phyloP scores from a whole-genome alignment of 306 rosid species.

The Cucurbita pepo region DNA sequence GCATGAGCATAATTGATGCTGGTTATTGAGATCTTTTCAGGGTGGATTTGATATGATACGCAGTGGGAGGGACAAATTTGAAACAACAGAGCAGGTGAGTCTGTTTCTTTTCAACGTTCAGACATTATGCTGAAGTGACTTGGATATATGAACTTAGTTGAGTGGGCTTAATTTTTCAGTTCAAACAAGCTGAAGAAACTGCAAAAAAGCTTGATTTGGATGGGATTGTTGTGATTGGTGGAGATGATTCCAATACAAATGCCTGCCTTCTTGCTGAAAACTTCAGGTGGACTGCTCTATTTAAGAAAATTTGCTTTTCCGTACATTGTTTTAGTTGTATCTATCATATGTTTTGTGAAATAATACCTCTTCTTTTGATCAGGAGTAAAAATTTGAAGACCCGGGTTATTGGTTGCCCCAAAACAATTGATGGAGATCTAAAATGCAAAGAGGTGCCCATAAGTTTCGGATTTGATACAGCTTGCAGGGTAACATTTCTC shows the following conservation, averaged over 20 bases:
- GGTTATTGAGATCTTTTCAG: slow-evolving; percentile 15
- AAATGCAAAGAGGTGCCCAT: slow-evolving; percentile 95
- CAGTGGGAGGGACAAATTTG: slow-evolving; percentile 99
- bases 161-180: slow-evolving; percentile 29
- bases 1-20: background rate
- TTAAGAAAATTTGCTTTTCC: background rate
- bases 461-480: slow-evolving; percentile 96
- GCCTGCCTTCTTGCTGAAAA: slow-evolving; percentile 98
- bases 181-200: slow-evolving; percentile 93
- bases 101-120: background rate
- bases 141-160: slow-evolving; percentile 3
- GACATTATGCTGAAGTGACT: background rate
- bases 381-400: slow-evolving; percentile 76
- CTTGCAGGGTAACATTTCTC: slow-evolving; percentile 68
- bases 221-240: slow-evolving; percentile 96
- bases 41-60: slow-evolving; percentile 99
- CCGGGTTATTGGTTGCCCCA: slow-evolving; percentile 84
- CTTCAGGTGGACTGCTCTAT: slow-evolving; percentile 44
- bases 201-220: slow-evolving; percentile 75
- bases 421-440: slow-evolving; percentile 94
- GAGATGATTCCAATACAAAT: slow-evolving; percentile 98
- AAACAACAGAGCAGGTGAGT: slow-evolving; percentile 91
- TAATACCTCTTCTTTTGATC: slow-evolving; percentile 1
- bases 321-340: background rate
- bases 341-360: background rate